Conservation (phyloP, 1,284 basidiomycete genomes). For the Cystobasidium slooffiae region DNA sequence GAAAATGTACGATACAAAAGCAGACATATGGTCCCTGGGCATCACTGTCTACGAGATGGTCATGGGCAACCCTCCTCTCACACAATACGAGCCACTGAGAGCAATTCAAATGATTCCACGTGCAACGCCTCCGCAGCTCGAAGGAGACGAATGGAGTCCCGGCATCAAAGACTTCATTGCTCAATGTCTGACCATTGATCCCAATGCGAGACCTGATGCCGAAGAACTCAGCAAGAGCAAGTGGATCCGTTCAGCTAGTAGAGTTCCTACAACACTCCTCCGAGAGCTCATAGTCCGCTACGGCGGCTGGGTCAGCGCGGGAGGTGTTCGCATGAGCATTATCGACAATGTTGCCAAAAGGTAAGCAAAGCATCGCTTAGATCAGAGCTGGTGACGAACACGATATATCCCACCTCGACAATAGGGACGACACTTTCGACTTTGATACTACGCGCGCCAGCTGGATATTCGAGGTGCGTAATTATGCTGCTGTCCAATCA, state of each 20-base stretch:
- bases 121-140: conserved; percentile 80
- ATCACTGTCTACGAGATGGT: conserved; percentile 95
- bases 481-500: not conserved
- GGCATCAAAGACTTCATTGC: conserved; percentile 89
- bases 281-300: conserved; percentile 81
- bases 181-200: conserved; percentile 80
- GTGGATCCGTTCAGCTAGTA: conserved; percentile 83
- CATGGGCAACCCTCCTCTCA: conserved; percentile 81
- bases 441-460: conserved; percentile 29
- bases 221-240: conserved; percentile 89
- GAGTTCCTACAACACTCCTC: conserved; percentile 71
- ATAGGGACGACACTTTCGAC: conserved; percentile 43
- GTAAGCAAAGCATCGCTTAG: not conserved
- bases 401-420: not conserved
- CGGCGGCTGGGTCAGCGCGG: conserved; percentile 75
- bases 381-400: conserved; percentile 46
- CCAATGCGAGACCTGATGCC: conserved; percentile 78
- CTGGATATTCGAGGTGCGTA: conserved; percentile 45
- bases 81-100: conserved; percentile 82
- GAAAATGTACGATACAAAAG: conserved; percentile 88
- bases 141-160: conserved; percentile 74
- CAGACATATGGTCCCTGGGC: conserved; percentile 95
- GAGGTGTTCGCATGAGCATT: conserved; percentile 78
- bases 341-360: conserved; percentile 61
- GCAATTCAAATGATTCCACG: conserved; percentile 90